Evolutionary conservation across 2,329 filamentous ascomycete genomes (phyloP).

Genomic region (Diaporthe ampelina): DNA sequence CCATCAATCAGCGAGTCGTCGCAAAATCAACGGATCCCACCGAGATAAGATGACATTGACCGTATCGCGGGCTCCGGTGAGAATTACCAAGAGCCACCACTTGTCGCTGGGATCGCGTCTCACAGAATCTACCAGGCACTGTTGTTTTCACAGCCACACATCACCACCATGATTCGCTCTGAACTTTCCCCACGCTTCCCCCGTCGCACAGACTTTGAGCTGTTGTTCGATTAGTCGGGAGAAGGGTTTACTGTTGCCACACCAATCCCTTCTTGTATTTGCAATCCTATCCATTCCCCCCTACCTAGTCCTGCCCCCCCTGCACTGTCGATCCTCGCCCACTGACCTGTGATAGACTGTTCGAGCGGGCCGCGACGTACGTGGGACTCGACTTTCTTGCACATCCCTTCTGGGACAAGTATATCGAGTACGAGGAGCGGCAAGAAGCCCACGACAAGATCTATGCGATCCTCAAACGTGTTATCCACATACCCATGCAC

Average conservation of each 20-base stretch:
- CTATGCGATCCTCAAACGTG: constrained; percentile 84
- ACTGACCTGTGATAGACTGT: constrained; percentile 76
- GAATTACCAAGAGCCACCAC: constrained; percentile 75
- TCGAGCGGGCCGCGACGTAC: constrained; percentile 87
- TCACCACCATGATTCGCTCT: constrained; percentile 51
- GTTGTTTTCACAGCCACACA: constrained; percentile 56
- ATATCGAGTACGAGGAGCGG: constrained; percentile 95
- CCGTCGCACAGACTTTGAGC: constrained; percentile 61
- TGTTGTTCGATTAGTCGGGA: constrained; percentile 57
- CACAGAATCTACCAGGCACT: constrained; percentile 76
- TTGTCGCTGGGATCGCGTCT: constrained; percentile 72
- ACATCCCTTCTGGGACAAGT: constrained; percentile 99
- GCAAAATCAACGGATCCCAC: constrained; percentile 59
- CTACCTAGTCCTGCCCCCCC: constrained; percentile 44
- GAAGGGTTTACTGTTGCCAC: constrained; percentile 66
- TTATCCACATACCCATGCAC: constrained; percentile 93
- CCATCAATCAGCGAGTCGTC: constrained; percentile 48
- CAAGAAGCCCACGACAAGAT: constrained; percentile 87
- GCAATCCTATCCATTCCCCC: constrained; percentile 62
- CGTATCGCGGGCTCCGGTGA: constrained; percentile 70
- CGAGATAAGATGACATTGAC: constrained; percentile 43
- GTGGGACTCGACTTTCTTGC: constrained; percentile 95
- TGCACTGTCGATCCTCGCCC: constrained; percentile 40
- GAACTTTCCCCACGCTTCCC: constrained; percentile 55
- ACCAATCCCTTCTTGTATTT: constrained; percentile 74